Conservation (phyloP, 1,284 basidiomycete species). For the Ganoderma lucidum region DNA sequence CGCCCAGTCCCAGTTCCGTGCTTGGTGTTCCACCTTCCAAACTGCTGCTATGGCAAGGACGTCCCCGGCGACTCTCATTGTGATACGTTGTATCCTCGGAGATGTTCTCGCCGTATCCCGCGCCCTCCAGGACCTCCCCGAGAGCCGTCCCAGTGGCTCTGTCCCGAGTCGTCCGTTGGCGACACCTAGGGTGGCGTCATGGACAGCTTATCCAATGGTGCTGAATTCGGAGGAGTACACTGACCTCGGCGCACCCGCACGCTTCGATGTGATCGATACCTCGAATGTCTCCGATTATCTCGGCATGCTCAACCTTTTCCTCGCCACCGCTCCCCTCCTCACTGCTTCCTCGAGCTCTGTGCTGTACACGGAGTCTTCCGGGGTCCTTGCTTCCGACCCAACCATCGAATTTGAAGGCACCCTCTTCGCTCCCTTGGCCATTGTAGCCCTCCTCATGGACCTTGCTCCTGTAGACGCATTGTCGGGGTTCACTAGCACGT, state of each 20-base stretch:
- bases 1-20: constrained; percentile 44
- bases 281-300: too few relatives aligned
- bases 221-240: constrained; percentile 42
- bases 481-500: constrained; percentile 50
- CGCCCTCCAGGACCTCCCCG: constrained; percentile 33
- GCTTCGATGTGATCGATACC: too few relatives aligned
- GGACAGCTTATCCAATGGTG: neutral
- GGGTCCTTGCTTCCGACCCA: constrained; percentile 39
- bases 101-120: constrained; percentile 46
- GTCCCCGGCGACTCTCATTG: constrained; percentile 10
- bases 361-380: constrained; percentile 44
- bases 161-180: too few relatives aligned
- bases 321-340: too few relatives aligned
- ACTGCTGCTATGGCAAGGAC: constrained; percentile 10
- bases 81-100: constrained; percentile 47
- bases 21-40: constrained; percentile 47
- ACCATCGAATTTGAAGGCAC: constrained; percentile 43
- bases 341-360: too few relatives aligned
- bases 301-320: too few relatives aligned
- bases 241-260: constrained; percentile 41
- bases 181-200: neutral
- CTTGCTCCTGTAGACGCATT: constrained; percentile 50
- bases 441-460: constrained; percentile 51
- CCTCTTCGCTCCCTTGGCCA: constrained; percentile 48
- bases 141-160: neutral